phyloP scores from a whole-genome alignment of 2,329 filamentous ascomycete genomes.

The Coleophoma eucalyptorum region DNA sequence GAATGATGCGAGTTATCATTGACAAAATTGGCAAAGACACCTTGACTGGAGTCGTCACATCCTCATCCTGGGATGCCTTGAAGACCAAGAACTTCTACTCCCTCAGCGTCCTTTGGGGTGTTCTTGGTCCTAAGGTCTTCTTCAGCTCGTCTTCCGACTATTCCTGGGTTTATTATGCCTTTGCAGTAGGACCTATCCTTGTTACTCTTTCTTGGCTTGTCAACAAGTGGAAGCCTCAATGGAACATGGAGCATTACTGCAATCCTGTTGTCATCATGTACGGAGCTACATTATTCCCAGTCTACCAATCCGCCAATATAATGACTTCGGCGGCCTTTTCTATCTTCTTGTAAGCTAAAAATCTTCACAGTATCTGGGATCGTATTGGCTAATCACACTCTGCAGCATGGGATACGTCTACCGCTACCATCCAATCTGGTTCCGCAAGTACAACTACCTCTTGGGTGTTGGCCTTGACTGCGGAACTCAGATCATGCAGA shows the following conservation, averaged over 20 bases:
- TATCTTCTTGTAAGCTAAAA: slow-evolving; percentile 18
- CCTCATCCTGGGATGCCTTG: slow-evolving; percentile 24
- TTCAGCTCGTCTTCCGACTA: slow-evolving; percentile 21
- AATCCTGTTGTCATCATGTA: slow-evolving; percentile 26
- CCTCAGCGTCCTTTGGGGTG: slow-evolving; percentile 30
- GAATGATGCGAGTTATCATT: slow-evolving; percentile 23
- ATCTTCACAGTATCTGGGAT: too few relatives aligned
- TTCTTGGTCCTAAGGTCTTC: slow-evolving; percentile 28
- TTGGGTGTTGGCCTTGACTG: slow-evolving; percentile 35
- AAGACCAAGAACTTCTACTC: slow-evolving; percentile 28
- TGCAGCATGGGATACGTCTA: slow-evolving; percentile 24
- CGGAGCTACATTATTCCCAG: slow-evolving; percentile 21
- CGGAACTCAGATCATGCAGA: slow-evolving; percentile 25
- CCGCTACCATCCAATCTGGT: slow-evolving; percentile 30
- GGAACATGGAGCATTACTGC: slow-evolving; percentile 23
- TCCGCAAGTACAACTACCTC: slow-evolving; percentile 40
- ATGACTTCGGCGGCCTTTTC: slow-evolving; percentile 22
- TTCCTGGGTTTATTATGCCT: slow-evolving; percentile 26
- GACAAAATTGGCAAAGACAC: slow-evolving; percentile 5
- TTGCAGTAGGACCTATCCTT: slow-evolving; percentile 23
- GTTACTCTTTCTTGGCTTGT: slow-evolving; percentile 20
- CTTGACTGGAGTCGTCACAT: slow-evolving; percentile 16
- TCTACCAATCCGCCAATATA: slow-evolving; percentile 25
- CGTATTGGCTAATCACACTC: background rate
- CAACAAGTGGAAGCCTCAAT: slow-evolving; percentile 23